phyloP scores from a whole-genome alignment of 2,329 filamentous ascomycete genomes.

The Neoscytalidium dimidiatum region DNA sequence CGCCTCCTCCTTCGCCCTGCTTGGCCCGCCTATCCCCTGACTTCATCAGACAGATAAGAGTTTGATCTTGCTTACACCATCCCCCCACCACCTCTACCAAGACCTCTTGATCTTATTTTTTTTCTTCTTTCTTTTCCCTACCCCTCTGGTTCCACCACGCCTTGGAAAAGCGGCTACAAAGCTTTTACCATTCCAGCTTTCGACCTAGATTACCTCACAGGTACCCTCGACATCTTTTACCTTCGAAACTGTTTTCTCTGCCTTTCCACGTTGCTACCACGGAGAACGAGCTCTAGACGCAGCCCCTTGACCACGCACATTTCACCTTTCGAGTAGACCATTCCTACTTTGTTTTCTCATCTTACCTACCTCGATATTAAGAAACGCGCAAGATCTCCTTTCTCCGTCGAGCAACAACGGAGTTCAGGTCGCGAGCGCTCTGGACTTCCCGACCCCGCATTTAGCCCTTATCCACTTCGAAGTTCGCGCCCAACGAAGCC shows the following conservation, averaged over 20 bases:
- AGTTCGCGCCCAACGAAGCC: not conserved
- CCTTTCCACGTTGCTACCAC: not conserved
- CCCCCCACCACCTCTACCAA: not conserved
- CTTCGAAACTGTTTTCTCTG: too few relatives aligned
- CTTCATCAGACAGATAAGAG: conserved; percentile 3
- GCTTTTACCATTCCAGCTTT: not conserved
- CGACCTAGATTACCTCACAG: not conserved
- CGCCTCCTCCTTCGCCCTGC: not conserved
- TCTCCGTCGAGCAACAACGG: not conserved
- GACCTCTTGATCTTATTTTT: not conserved
- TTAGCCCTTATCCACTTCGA: not conserved
- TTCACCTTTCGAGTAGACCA: too few relatives aligned
- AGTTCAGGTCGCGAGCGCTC: not conserved
- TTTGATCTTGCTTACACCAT: not conserved
- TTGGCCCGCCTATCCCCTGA: not conserved
- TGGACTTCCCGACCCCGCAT: not conserved
- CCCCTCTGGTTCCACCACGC: not conserved
- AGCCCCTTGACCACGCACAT: not conserved
- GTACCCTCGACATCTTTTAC: not conserved
- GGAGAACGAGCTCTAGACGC: not conserved
- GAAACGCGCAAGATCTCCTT: not conserved
- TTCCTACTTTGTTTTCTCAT: too few relatives aligned
- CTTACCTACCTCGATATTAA: not conserved
- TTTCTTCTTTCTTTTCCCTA: not conserved
- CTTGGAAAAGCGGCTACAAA: not conserved